Evolutionary conservation across 176 grass and related monocot genomes (phyloP).

Genomic region (Microstegium vimineum): DNA sequence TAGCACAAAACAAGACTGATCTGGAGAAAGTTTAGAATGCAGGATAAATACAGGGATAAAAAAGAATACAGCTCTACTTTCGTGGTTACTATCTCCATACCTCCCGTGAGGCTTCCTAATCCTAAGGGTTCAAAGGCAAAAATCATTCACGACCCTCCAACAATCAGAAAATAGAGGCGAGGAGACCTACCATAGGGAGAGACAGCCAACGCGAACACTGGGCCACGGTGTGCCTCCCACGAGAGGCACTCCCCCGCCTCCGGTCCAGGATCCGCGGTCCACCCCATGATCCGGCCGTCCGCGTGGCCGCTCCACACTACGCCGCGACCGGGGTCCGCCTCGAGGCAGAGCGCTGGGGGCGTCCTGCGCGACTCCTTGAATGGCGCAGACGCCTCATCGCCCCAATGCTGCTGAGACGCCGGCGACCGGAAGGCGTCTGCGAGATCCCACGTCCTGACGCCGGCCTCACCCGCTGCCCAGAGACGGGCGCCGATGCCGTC

Average conservation of each 20-base stretch:
- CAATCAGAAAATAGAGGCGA: not conserved
- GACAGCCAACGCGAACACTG: slow-evolving; percentile 54
- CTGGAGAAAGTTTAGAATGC: not conserved
- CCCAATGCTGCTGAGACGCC: slow-evolving; percentile 31
- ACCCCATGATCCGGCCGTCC: slow-evolving; percentile 58
- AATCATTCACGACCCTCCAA: not conserved
- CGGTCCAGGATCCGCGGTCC: slow-evolving; percentile 31
- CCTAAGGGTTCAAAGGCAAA: not conserved
- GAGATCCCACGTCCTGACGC: slow-evolving; percentile 61
- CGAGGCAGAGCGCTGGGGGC: slow-evolving; percentile 40
- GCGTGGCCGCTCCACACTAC: slow-evolving; percentile 83
- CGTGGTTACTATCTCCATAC: not conserved
- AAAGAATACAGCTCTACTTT: not conserved
- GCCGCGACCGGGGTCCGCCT: slow-evolving; percentile 33
- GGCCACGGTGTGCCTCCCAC: slow-evolving; percentile 59
- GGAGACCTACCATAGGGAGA: slow-evolving; percentile 60
- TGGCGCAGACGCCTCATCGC: slow-evolving; percentile 55
- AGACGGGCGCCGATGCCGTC: not conserved
- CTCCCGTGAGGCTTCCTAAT: not conserved
- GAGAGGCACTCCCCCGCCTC: slow-evolving; percentile 37
- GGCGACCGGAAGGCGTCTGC: slow-evolving; percentile 39
- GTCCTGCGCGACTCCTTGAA: slow-evolving; percentile 60
- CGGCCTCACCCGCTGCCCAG: slow-evolving; percentile 62
- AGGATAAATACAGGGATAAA: not conserved
- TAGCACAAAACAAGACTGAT: not conserved